Conservation (phyloP, 2,329 filamentous ascomycete species). For the Verticillium isaacii region DNA sequence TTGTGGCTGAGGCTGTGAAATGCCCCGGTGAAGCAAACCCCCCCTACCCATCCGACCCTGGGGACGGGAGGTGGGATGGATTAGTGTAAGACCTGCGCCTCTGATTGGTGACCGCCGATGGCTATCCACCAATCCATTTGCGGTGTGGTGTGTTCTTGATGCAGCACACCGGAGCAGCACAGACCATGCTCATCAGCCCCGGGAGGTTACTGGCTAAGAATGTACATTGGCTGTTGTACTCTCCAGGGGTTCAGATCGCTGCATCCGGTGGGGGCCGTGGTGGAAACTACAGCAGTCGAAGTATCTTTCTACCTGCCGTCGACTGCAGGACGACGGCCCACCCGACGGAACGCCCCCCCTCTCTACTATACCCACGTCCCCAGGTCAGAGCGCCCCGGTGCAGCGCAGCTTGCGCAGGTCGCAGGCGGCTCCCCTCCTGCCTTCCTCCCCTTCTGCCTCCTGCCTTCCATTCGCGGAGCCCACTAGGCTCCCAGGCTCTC, state of each 20-base stretch:
- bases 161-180: not conserved
- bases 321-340: not conserved
- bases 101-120: not conserved
- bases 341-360: not conserved
- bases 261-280: too few species aligned
- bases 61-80: not conserved
- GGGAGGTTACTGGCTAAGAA: not conserved
- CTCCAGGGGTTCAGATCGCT: too few species aligned
- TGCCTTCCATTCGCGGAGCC: conserved; percentile 10
- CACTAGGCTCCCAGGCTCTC: conserved; percentile 1
- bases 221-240: not conserved
- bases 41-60: not conserved
- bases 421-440: conserved; percentile 1
- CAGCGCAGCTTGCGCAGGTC: not conserved
- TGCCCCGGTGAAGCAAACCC: not conserved
- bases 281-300: too few species aligned
- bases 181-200: not conserved
- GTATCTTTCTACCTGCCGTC: not conserved
- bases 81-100: not conserved
- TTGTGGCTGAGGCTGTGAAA: not conserved
- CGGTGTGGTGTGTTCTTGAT: not conserved
- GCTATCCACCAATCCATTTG: not conserved
- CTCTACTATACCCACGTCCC: not conserved
- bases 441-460: conserved; percentile 4
- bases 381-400: not conserved